Base-by-base conservation (phyloP, 1,284 basidiomycete species). In the Ceratobasidium sp. region DNA sequence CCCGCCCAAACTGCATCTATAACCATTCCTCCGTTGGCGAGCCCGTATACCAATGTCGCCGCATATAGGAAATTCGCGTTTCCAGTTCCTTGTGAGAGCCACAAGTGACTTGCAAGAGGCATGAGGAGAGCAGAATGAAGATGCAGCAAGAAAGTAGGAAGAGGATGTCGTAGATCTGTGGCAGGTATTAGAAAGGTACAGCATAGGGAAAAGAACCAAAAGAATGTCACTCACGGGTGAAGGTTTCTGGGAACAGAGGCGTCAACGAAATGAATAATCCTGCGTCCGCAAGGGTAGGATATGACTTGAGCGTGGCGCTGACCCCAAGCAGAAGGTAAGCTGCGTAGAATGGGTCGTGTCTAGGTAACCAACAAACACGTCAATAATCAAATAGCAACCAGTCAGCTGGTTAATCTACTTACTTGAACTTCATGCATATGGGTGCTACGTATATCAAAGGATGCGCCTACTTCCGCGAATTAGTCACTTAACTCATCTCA, bases 31-130 rank as follows among this genome's bases (percentile, higher is more conserved):
- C 93, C 94, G 67, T 95, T 91, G 8, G 92, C 93, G 77, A 95
- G 86, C 0, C 93, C 95, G 81, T 96, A 96, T 4, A 99, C 96
- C 76, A 98, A 85, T 1, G 95, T 98, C 4, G 92, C 91, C 0
- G 97, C 97, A 79, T 98, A 99, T 84, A 95, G 98, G 82, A 99
- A 99, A 80, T 99, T 99, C 54, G 97, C 96, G 79, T 99, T 99
- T 1, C 96, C 97, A 5, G 95, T 94, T 0, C 96, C 96, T 62
- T 95, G 92, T 8, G 86, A 85, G 4, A 98, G 87, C 97, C 98
- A 99, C 3, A 98, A 84, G 74, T 95, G 88, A 78, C 98, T 90
- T 81, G 99, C 96, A 18, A 98, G 85, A 0, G 96, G 96, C 72
- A 98, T 87, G 11, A 99, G 89, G 26, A 96, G 86, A 0, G 90